phyloP scores from a whole-genome alignment of 805 yeast genomes.

The Wickerhamiella kazuoi region DNA sequence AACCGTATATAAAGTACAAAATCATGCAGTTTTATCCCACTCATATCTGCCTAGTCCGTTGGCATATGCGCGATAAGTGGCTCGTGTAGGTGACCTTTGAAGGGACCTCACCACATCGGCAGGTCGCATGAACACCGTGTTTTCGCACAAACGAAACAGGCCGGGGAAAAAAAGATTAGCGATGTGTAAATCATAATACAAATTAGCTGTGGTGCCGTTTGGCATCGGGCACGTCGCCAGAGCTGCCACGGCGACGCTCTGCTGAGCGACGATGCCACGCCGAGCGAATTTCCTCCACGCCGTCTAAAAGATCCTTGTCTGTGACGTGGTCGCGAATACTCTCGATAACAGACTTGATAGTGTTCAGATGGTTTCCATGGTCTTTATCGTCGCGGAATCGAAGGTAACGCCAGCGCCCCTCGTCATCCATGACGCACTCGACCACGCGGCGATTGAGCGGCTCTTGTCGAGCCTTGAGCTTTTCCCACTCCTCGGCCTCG shows the following conservation, averaged over 20 bases:
- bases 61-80: no score
- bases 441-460: conserved; percentile 80
- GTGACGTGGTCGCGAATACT: conserved; percentile 77
- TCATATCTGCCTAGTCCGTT: no score
- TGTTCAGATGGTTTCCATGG: conserved; percentile 68
- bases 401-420: conserved; percentile 63
- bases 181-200: neutral
- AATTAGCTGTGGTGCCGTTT: neutral
- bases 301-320: conserved; percentile 50
- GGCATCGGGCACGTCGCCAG: neutral
- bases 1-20: no score
- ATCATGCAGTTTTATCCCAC: no score
- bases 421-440: conserved; percentile 56
- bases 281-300: conserved; percentile 37
- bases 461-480: conserved; percentile 47
- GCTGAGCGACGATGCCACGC: conserved; percentile 41
- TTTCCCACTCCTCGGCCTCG: conserved; percentile 63
- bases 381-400: conserved; percentile 87
- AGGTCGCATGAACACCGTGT: no score
- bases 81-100: no score
- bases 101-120: no score
- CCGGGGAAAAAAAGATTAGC: no score
- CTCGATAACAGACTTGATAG: conserved; percentile 64
- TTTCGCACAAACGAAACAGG: no score
- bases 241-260: neutral